Conservation (phyloP, 495 filamentous ascomycete genomes). For the Hypomontagnella monticulosa region DNA sequence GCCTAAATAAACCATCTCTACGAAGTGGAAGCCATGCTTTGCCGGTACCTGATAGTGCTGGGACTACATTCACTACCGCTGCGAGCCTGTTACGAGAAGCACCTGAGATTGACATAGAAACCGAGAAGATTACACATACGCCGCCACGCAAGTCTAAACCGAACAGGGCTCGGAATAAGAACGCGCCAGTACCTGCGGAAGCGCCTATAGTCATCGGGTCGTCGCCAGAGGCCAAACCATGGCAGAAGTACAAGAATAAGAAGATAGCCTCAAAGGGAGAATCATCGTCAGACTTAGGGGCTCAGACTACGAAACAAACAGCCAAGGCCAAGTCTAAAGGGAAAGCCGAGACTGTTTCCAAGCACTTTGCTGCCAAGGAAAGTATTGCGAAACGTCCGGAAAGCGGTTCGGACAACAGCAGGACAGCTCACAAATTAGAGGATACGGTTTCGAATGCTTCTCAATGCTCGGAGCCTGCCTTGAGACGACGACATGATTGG, state of each 20-base stretch:
- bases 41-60: conserved; percentile 47
- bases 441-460: conserved; percentile 31
- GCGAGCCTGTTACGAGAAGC: conserved; percentile 46
- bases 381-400: conserved; percentile 6
- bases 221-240: conserved; percentile 46
- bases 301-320: conserved; percentile 48
- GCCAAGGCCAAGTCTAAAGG: conserved; percentile 38
- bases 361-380: conserved; percentile 47
- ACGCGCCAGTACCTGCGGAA: neutral
- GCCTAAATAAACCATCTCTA: conserved; percentile 41
- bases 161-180: conserved; percentile 32
- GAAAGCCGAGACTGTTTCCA: conserved; percentile 47
- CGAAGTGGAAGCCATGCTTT: conserved; percentile 47
- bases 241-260: conserved; percentile 47
- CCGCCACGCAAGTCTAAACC: conserved; percentile 36
- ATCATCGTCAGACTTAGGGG: conserved; percentile 47
- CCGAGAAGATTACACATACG: conserved; percentile 36
- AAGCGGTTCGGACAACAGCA: conserved; percentile 1
- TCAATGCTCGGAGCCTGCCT: conserved; percentile 55
- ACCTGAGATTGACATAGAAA: conserved; percentile 45
- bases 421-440: conserved; percentile 1
- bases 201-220: conserved; percentile 30
- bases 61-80: conserved; percentile 54
- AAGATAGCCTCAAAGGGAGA: conserved; percentile 25
- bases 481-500: conserved; percentile 64